Conservation (phyloP, 177 flowering plant species). For the Tripterygium wilfordii region DNA sequence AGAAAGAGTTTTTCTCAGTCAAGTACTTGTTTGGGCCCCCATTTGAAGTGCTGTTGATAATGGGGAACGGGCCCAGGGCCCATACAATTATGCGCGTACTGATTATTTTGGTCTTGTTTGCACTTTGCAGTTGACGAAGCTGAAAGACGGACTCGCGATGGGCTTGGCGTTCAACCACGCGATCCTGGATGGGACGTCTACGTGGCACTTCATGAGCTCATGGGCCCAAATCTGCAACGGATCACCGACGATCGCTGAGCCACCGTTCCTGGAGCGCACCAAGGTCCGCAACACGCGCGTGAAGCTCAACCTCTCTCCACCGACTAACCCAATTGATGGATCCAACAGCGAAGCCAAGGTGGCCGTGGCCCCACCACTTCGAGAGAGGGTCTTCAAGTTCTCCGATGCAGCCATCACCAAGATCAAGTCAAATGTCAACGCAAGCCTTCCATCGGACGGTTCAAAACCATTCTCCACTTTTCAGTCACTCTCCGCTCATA, state of each 20-base stretch:
- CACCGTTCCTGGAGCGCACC: slow-evolving; percentile 75
- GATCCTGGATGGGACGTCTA: slow-evolving; percentile 75
- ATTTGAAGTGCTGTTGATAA: too few species aligned
- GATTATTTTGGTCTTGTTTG: neutral
- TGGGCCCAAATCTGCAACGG: slow-evolving; percentile 83
- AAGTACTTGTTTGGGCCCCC: too few species aligned
- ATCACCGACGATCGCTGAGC: slow-evolving; percentile 40
- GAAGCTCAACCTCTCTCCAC: slow-evolving; percentile 57
- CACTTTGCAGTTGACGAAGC: slow-evolving; percentile 84
- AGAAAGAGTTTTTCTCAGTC: too few species aligned
- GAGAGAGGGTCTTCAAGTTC: slow-evolving; percentile 78
- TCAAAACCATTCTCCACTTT: slow-evolving; percentile 72
- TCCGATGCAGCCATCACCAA: slow-evolving; percentile 55
- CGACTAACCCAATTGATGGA: slow-evolving; percentile 15
- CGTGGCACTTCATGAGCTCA: slow-evolving; percentile 98
- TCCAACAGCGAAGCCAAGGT: slow-evolving; percentile 17
- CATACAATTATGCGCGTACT: too few species aligned
- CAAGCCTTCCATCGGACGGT: slow-evolving; percentile 20
- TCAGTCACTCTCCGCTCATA: slow-evolving; percentile 67
- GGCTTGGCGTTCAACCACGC: slow-evolving; percentile 97
- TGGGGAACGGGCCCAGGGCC: too few species aligned
- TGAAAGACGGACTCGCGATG: slow-evolving; percentile 75
- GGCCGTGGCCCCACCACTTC: slow-evolving; percentile 33
- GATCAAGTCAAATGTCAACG: slow-evolving; percentile 62
- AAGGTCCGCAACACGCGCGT: slow-evolving; percentile 73